A percentile compares a stretch with the other conserved stretches of the same genome.
These are phyloP conservation scores for Besnoitia besnoiti DNA, from an alignment of 169 alveolate species.

Conservation along the genomic window DNA sequence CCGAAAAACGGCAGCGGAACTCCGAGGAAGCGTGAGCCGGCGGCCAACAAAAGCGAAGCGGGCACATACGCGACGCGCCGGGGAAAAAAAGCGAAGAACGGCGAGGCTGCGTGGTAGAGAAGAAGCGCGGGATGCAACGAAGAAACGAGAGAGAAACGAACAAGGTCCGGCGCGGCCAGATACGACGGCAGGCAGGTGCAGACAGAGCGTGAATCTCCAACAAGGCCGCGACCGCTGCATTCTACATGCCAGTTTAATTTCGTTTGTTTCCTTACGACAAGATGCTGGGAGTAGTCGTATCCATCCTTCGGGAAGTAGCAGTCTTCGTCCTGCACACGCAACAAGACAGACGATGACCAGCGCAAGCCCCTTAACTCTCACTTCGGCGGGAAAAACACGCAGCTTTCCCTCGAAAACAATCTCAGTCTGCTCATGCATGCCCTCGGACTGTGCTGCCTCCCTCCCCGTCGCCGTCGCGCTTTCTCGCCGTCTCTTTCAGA, in stretches of 20 bases:
- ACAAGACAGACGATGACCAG: too few species aligned
- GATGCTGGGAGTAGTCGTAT: constrained; percentile 64
- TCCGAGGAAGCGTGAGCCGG: neutral
- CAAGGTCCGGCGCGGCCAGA: neutral
- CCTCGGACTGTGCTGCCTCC: too few species aligned
- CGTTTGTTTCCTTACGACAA: constrained; percentile 17
- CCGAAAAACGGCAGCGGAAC: neutral
- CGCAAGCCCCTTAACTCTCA: too few species aligned
- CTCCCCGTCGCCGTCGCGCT: too few species aligned
- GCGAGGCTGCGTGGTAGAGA: neutral
- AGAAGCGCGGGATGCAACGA: neutral
- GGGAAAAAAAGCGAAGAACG: neutral
- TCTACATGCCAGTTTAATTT: neutral
- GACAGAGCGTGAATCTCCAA: neutral
- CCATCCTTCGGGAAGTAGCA: constrained; percentile 67
- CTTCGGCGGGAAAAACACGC: too few species aligned
- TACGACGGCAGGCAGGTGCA: neutral
- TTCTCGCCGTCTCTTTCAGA: too few species aligned
- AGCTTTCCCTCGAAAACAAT: too few species aligned
- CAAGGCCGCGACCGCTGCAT: neutral
- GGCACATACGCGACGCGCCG: neutral
- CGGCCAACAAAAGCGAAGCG: neutral
- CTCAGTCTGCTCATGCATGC: too few species aligned
- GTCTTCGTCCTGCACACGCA: constrained; percentile 38
- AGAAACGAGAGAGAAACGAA: neutral